These are phyloP conservation scores for Podaxis sp. DNA, from an alignment of 768 basidiomycete species.

Conservation along the genomic window DNA sequence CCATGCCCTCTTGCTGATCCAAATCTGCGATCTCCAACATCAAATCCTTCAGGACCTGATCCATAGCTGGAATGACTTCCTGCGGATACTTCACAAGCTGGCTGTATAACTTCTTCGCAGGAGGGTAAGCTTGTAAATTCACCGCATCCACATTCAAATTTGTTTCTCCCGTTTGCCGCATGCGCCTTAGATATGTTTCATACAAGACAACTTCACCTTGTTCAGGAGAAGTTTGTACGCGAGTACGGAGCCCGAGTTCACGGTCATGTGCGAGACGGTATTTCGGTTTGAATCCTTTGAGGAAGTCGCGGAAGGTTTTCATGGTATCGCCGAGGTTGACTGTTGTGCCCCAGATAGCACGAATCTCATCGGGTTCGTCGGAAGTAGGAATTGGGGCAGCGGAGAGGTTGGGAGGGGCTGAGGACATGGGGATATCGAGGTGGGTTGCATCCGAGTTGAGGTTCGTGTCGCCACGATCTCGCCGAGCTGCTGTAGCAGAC, in stretches of 20 bases:
- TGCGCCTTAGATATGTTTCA: slow-evolving; percentile 76
- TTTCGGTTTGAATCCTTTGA: slow-evolving; percentile 91
- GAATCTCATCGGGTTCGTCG: slow-evolving; percentile 80
- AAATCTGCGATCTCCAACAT: slow-evolving; percentile 87
- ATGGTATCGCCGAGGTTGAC: slow-evolving; percentile 91
- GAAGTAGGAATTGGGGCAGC: slow-evolving; percentile 54
- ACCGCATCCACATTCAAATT: slow-evolving; percentile 88
- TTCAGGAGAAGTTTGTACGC: slow-evolving; percentile 54
- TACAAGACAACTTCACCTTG: slow-evolving; percentile 74
- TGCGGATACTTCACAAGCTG: slow-evolving; percentile 94
- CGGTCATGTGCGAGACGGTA: slow-evolving; percentile 77
- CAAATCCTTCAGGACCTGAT: slow-evolving; percentile 91
- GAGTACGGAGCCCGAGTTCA: slow-evolving; percentile 53
- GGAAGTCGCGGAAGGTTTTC: slow-evolving; percentile 85
- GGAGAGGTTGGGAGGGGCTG: slow-evolving; percentile 52
- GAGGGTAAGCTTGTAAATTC: slow-evolving; percentile 86
- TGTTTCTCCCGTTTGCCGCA: slow-evolving; percentile 91
- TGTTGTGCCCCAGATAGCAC: slow-evolving; percentile 97
- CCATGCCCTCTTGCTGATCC: slow-evolving; percentile 68
- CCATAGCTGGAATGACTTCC: slow-evolving; percentile 96
- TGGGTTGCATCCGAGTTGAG: slow-evolving; percentile 59
- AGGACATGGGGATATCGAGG: slow-evolving; percentile 58
- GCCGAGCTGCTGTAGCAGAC: slow-evolving; percentile 28
- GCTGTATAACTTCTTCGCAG: slow-evolving; percentile 75
- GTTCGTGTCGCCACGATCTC: slow-evolving; percentile 37